These are phyloP conservation scores for Botryotinia globosa DNA, from an alignment of 2,329 filamentous ascomycete species.

Conservation along the genomic window DNA sequence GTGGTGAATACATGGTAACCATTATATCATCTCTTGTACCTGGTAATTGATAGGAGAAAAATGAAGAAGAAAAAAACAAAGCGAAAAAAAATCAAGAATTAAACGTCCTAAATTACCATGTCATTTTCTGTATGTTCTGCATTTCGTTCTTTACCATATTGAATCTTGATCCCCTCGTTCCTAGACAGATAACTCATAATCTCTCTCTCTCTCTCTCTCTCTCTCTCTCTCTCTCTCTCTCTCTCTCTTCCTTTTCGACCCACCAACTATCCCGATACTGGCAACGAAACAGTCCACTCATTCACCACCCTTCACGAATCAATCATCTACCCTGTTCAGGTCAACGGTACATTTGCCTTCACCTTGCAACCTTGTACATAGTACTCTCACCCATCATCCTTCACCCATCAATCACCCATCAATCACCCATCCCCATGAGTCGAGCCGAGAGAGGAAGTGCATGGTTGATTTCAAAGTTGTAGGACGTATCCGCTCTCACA, in stretches of 20 bases:
- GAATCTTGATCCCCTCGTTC: neutral
- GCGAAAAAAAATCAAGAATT: neutral
- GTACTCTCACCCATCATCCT: neutral
- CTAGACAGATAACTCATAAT: neutral
- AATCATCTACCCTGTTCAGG: neutral
- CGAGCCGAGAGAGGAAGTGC: conserved; percentile 4
- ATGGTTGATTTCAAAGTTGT: neutral
- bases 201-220: neutral
- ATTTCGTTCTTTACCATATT: neutral
- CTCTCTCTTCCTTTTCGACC: neutral
- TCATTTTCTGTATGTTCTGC: neutral
- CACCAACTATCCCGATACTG: neutral
- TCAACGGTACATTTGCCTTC: neutral
- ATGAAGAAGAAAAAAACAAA: too few species aligned
- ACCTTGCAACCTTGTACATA: conserved; percentile 12
- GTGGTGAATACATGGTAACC: neutral
- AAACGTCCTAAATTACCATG: neutral
- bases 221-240: neutral
- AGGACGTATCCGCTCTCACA: conserved; percentile 1
- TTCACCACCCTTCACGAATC: neutral
- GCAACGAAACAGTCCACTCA: neutral
- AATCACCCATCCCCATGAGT: conserved; percentile 8
- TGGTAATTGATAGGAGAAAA: neutral
- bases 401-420: neutral
- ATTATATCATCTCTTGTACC: neutral